Base-by-base conservation (phyloP, 805 yeast species). In the Yamadazyma philogaea region DNA sequence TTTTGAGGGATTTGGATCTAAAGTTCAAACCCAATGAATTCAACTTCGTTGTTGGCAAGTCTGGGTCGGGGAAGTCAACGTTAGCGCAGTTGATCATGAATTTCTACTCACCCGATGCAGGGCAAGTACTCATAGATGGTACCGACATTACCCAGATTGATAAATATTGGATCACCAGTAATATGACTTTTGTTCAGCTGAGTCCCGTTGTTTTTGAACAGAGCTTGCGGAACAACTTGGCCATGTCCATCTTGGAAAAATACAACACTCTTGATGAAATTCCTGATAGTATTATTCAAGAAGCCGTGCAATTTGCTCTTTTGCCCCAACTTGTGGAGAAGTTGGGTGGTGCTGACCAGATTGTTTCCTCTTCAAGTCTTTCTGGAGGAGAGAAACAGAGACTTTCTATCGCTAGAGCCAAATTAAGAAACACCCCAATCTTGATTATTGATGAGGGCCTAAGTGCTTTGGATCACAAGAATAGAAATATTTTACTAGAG, bases 41-140 rank as follows among this genome's bases (percentile, higher is more conserved):
- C 6, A 78, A 82, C 1, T 91, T 78, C 52, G 61, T 93, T 3
- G 77, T 93, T 32, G 99, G 99, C 1, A 72, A 74, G 46, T 89
- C 97, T 0, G 99, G 99, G 0, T 82, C 90, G 0, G 99, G 99
- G 0, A 93, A 93, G 59, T 91, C 98, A 0, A 84, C 98, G 0
- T 47, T 93, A 2, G 76, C 84, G 0, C 75, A 74, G 28, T 58
- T 93, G 2, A 52, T 93, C 1, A 57, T 84, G 42, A 75, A 75
- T 20, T 72, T 87, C 18, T 88, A 90, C 52, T 47, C 58, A 0
- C 63, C 70, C 0, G 50, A 61, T 4, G 43, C 57, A 0, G 99
- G 99, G 0, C 43, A 54, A 1, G 75, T 93, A 1, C 56, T 56
- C 2, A 60, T 90, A 10, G 89, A 81, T 57, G 83, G 78, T 0